Evolutionary conservation across 768 basidiomycete genomes (phyloP).

Genomic region (Suillus weaverae): DNA sequence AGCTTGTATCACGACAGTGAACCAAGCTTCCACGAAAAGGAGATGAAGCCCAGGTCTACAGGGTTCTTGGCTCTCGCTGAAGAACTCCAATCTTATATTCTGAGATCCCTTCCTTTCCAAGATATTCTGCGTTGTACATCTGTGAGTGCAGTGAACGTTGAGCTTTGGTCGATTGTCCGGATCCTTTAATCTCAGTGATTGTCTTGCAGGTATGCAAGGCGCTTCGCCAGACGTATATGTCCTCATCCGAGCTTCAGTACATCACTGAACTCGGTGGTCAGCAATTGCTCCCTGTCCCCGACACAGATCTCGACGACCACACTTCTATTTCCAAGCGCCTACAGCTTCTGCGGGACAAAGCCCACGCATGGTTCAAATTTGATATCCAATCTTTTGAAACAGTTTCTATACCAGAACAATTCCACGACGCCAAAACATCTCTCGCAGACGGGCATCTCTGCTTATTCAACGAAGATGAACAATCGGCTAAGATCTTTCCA

Average conservation of each 20-base stretch:
- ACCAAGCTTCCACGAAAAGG: not conserved
- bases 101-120: constrained; percentile 1
- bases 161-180: not conserved
- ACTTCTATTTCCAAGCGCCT: constrained; percentile 1
- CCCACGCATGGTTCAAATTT: constrained; percentile 6
- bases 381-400: not conserved
- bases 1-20: not conserved
- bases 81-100: constrained; percentile 5
- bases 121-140: constrained; percentile 8
- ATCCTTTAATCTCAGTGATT: not conserved
- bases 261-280: constrained; percentile 5
- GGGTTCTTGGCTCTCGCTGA: not conserved
- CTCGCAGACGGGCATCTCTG: constrained; percentile 4
- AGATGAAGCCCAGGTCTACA: not conserved
- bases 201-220: constrained; percentile 3
- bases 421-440: not conserved
- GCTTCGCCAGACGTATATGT: not conserved
- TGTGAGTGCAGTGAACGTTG: too few species aligned
- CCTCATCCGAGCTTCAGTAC: constrained; percentile 8
- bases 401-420: not conserved
- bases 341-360: constrained; percentile 1
- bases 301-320: not conserved
- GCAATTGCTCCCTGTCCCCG: not conserved
- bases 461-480: not conserved
- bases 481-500: not conserved